These are phyloP conservation scores for Leucaena leucocephala DNA, from an alignment of 306 rosid species.

Conservation along the genomic window DNA sequence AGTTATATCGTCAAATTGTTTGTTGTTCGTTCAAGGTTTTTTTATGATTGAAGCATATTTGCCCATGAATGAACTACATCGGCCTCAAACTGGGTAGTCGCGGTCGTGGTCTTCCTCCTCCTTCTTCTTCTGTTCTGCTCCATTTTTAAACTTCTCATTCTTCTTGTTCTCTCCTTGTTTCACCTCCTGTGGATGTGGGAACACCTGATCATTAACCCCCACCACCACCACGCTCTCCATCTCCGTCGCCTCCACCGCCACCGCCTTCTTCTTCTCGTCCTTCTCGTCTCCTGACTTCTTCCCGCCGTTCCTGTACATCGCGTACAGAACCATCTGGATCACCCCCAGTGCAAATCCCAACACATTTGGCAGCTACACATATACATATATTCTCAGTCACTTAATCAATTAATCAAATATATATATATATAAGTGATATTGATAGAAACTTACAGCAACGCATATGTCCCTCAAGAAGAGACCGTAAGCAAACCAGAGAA, in stretches of 20 bases:
- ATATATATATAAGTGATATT: neutral
- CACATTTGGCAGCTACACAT: conserved; percentile 66
- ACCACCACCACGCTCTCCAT: conserved; percentile 23
- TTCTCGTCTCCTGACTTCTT: conserved; percentile 21
- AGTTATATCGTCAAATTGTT: no score
- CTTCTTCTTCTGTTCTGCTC: neutral
- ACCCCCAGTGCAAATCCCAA: conserved; percentile 70
- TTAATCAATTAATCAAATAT: neutral
- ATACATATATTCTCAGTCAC: neutral
- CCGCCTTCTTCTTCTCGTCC: conserved; percentile 28
- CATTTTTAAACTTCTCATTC: neutral
- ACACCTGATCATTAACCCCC: conserved; percentile 26
- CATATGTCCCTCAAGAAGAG: conserved; percentile 70
- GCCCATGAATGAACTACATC: neutral
- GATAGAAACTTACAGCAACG: conserved; percentile 63
- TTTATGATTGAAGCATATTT: neutral
- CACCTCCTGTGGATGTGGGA: neutral
- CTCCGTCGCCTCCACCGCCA: neutral
- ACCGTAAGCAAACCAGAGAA: conserved; percentile 86
- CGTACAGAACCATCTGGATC: conserved; percentile 72
- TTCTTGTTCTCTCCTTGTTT: neutral
- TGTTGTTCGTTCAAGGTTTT: neutral
- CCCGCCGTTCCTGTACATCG: conserved; percentile 45
- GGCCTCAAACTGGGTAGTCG: neutral
- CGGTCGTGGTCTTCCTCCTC: neutral